phyloP scores from a whole-genome alignment of 2,329 filamentous ascomycete species.

The Xylariaceae sp. region DNA sequence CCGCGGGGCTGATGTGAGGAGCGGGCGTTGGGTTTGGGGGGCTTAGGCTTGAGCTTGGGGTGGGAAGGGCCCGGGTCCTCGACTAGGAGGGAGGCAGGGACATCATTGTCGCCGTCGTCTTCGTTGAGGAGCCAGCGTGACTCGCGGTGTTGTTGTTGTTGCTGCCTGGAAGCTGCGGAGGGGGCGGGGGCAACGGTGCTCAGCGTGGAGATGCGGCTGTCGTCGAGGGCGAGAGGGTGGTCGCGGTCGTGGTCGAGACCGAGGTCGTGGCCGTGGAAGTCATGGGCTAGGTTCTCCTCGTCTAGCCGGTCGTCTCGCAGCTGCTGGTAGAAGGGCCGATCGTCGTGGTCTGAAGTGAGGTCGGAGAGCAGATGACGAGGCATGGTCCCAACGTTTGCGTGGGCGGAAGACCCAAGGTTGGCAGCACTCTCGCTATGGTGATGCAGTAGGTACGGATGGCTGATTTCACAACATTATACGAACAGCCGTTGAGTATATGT shows the following conservation, averaged over 20 bases:
- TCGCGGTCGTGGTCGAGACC: slow-evolving; percentile 29
- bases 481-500: too few relatives aligned
- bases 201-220: slow-evolving; percentile 43
- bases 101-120: slow-evolving; percentile 50
- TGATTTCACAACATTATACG: background rate
- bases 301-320: slow-evolving; percentile 45
- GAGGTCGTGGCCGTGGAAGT: slow-evolving; percentile 49
- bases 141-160: slow-evolving; percentile 17
- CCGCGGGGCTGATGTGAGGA: slow-evolving; percentile 29
- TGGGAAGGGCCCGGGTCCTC: slow-evolving; percentile 39
- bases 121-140: slow-evolving; percentile 31
- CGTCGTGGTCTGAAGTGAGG: slow-evolving; percentile 34
- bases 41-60: slow-evolving; percentile 22
- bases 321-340: slow-evolving; percentile 48
- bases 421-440: background rate
- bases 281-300: slow-evolving; percentile 50
- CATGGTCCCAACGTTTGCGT: slow-evolving; percentile 30
- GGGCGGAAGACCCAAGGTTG: slow-evolving; percentile 3
- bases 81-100: slow-evolving; percentile 60
- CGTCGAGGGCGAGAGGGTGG: slow-evolving; percentile 40
- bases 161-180: slow-evolving; percentile 4
- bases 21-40: slow-evolving; percentile 16
- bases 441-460: slow-evolving; percentile 1
- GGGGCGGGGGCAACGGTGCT: slow-evolving; percentile 28
- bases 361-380: slow-evolving; percentile 46